Evolutionary conservation across 179 eudicot species (phyloP), one percentile per base, ranked within the genome.

Genomic region (Heliamphora pulchella): DNA sequence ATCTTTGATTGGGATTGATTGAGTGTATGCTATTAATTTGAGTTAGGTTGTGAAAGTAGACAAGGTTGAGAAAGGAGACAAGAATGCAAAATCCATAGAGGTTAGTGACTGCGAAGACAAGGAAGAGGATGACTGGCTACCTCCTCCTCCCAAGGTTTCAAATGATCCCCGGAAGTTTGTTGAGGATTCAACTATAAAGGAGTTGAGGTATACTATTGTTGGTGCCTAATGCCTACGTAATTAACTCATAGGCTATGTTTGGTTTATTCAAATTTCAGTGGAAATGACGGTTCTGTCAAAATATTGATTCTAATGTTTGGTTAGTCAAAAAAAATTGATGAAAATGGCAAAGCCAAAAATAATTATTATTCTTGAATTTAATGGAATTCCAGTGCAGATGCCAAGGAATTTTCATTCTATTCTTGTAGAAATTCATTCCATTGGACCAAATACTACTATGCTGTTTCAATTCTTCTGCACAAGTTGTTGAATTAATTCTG

Each of bases 41-140:
- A 57, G 47, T 80, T 84, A 88, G 91, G 85, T 82, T 51, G 81
- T 82, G 81, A 76, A 81, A 71, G 79, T 78, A 78, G 78, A 76
- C 13, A 64, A 46, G 44, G 78, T 78, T 46, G 74, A 53, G 74
- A 70, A 70, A 17, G 53, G 31, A 31, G 31, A 31, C 31, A 31
- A 31, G 31, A 31, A 31, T 43, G 81, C 71, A 62, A 81, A 80
- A 57, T 76, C 80, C 22, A 63, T 77, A 51, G 50, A 81, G 5
- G 66, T 86, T 73, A 44, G 82, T 80, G 87, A 86, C 74, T 76
- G 86, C 63, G 90, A 87, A 31, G 88, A 84, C 18, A 86, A 83
- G 18, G 92, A 90, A 1, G 91, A 89, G 50, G 91, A 89, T 80
- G 91, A 91, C 82, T 93, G 96, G 97, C 74, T 91, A 77, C 90